These are phyloP conservation scores for Tetratostichococcus sp. DNA, from an alignment of 139 green algal species.

Conservation along the genomic window DNA sequence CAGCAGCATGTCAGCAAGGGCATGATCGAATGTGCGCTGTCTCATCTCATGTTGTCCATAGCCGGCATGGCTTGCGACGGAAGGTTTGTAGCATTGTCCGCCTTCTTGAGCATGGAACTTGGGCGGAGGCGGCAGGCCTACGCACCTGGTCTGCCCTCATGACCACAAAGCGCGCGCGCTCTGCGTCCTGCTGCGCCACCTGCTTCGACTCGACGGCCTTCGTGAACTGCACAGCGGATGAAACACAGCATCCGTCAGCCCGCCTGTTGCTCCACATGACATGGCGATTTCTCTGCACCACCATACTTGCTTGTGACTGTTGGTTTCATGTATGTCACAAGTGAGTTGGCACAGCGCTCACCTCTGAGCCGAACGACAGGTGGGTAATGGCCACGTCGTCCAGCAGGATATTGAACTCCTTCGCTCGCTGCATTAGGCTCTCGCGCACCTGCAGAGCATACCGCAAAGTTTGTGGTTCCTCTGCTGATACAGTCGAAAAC, in stretches of 20 bases:
- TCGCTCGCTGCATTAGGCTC: constrained; percentile 69
- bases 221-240: constrained; percentile 68
- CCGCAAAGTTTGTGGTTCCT: no score
- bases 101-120: no score
- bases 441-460: constrained; percentile 61
- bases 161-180: constrained; percentile 93
- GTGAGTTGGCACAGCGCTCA: constrained; percentile 4
- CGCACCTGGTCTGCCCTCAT: constrained; percentile 92
- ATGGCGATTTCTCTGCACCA: no score
- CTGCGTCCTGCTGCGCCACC: constrained; percentile 97
- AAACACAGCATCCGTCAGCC: not conserved
- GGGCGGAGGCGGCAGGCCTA: no score
- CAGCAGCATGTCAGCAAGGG: no score
- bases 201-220: constrained; percentile 96
- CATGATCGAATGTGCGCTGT: no score
- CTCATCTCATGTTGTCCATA: no score
- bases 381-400: constrained; percentile 99
- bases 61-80: no score
- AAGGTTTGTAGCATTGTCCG: no score
- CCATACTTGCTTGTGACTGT: no score
- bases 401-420: constrained; percentile 96
- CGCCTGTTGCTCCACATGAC: not conserved
- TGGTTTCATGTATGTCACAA: no score
- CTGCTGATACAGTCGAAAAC: no score
- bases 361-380: constrained; percentile 91